Conservation (phyloP, 2,329 filamentous ascomycete species). For the Penicillium oxalicum region DNA sequence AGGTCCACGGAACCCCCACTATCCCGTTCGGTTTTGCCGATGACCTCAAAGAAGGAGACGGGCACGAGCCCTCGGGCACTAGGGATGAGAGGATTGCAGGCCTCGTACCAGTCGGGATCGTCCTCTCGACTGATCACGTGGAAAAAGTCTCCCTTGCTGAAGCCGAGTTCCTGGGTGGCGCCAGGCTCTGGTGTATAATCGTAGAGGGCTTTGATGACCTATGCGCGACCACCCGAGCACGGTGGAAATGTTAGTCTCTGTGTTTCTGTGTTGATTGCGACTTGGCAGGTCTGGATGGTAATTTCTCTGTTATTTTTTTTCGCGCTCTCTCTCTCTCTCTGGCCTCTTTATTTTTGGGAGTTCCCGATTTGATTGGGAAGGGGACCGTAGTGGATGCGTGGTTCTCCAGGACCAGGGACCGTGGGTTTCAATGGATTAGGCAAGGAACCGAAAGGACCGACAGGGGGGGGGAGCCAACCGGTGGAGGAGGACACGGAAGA, state of each 20-base stretch:
- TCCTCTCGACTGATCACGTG: slow-evolving; percentile 95
- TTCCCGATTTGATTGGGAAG: too few relatives aligned
- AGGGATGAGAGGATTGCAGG: slow-evolving; percentile 82
- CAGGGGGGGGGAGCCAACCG: too few relatives aligned
- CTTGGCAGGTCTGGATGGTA: too few relatives aligned
- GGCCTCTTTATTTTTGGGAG: too few relatives aligned
- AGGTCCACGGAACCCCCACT: slow-evolving; percentile 62
- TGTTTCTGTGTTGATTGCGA: background rate
- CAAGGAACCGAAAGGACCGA: background rate
- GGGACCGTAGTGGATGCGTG: background rate
- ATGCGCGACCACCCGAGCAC: background rate
- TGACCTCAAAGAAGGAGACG: slow-evolving; percentile 84
- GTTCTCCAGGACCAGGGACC: background rate
- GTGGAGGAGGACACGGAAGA: background rate
- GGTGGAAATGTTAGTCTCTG: background rate
- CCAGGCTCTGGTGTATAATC: slow-evolving; percentile 73
- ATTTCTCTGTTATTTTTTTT: too few relatives aligned
- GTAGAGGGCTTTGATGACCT: slow-evolving; percentile 97
- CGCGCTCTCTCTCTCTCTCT: too few relatives aligned
- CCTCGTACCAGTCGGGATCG: slow-evolving; percentile 95
- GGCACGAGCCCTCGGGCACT: slow-evolving; percentile 87
- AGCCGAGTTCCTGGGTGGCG: slow-evolving; percentile 70
- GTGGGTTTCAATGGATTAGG: slow-evolving; percentile 1
- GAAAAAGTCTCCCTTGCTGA: slow-evolving; percentile 94
- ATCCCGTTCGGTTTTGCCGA: slow-evolving; percentile 87